These are phyloP conservation scores for Phytophthora melonis DNA, from an alignment of 352 stramenopile genomes.

Conservation along the genomic window DNA sequence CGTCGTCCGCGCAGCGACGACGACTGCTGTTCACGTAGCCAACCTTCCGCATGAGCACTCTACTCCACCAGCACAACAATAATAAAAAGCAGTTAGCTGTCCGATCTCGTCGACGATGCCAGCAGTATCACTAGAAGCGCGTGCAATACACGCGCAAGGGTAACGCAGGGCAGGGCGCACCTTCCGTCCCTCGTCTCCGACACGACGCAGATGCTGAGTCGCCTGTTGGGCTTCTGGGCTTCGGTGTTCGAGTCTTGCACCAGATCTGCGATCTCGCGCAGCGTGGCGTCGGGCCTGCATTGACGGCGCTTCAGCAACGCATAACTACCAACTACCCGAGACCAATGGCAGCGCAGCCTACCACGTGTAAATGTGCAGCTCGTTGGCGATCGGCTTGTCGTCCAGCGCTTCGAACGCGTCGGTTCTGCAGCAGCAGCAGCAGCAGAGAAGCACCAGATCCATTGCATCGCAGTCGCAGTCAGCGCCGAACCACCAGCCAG, in stretches of 20 bases:
- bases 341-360: not conserved
- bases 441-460: not conserved
- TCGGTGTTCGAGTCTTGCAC: slow-evolving; percentile 71
- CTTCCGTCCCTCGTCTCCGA: slow-evolving; percentile 59
- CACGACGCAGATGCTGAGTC: slow-evolving; percentile 72
- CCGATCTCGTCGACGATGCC: not conserved
- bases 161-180: slow-evolving; percentile 19
- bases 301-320: not conserved
- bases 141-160: not conserved
- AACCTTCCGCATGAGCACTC: slow-evolving; percentile 66
- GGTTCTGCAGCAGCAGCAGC: slow-evolving; percentile 38
- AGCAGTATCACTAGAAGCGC: not conserved
- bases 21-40: slow-evolving; percentile 67
- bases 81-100: slow-evolving; percentile 11
- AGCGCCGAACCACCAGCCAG: not conserved
- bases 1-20: slow-evolving; percentile 60
- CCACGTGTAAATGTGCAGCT: slow-evolving; percentile 82
- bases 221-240: slow-evolving; percentile 58
- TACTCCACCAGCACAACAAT: slow-evolving; percentile 14
- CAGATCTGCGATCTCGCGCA: slow-evolving; percentile 77
- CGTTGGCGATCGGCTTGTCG: slow-evolving; percentile 59
- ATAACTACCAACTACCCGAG: not conserved
- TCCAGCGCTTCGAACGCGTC: slow-evolving; percentile 70
- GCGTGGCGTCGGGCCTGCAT: slow-evolving; percentile 68
- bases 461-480: slow-evolving; percentile 9